Evolutionary conservation across 441 rosid genomes (phyloP).

Genomic region (Corymbia citriodora): DNA sequence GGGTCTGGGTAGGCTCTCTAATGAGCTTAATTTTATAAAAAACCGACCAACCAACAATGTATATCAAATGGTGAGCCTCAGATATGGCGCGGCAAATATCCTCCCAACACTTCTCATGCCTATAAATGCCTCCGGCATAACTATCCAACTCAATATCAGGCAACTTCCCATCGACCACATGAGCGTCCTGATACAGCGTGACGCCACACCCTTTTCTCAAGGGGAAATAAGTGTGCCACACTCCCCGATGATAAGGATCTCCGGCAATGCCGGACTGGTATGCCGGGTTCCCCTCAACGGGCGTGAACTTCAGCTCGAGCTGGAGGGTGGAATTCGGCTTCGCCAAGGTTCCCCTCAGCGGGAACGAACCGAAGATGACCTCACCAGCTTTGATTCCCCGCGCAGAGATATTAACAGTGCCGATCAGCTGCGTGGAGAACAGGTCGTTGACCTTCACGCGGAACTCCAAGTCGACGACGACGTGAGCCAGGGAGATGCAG

Average conservation of each 20-base stretch:
- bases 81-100: constrained; percentile 73
- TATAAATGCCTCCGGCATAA: constrained; percentile 26
- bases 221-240: constrained; percentile 66
- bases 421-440: constrained; percentile 65
- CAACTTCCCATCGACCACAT: constrained; percentile 35
- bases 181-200: constrained; percentile 83
- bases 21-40: constrained; percentile 63
- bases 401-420: constrained; percentile 48
- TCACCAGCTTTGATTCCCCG: constrained; percentile 28
- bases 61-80: constrained; percentile 91
- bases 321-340: constrained; percentile 48
- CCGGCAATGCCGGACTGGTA: constrained; percentile 59
- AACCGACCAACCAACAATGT: constrained; percentile 88
- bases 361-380: constrained; percentile 48
- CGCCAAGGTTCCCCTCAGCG: constrained; percentile 34
- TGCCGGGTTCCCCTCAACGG: constrained; percentile 38
- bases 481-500: constrained; percentile 58
- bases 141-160: constrained; percentile 45
- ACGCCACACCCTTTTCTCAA: constrained; percentile 61
- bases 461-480: constrained; percentile 45
- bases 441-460: constrained; percentile 72
- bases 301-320: constrained; percentile 55
- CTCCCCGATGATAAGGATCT: constrained; percentile 56
- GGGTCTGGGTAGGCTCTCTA: constrained; percentile 47
- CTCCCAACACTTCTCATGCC: constrained; percentile 70